Evolutionary conservation across 805 yeast genomes (phyloP).

Genomic region (Candida multigemmis): DNA sequence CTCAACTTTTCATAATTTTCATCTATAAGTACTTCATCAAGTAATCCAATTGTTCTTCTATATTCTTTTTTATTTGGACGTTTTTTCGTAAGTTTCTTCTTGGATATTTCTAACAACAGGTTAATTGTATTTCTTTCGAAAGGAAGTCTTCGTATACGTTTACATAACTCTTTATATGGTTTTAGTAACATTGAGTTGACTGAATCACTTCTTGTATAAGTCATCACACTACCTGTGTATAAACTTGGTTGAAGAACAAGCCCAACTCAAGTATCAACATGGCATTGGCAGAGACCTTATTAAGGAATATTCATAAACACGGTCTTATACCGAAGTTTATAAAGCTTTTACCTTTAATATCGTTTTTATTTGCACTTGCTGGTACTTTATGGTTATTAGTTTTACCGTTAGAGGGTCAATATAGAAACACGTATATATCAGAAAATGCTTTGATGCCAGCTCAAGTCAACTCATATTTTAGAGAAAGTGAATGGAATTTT

Average conservation of each 20-base stretch:
- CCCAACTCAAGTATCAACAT: conserved; percentile 8
- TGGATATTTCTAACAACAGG: conserved; percentile 5
- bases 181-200: not conserved
- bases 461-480: conserved; percentile 83
- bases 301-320: conserved; percentile 28
- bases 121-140: conserved; percentile 10
- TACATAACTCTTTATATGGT: conserved; percentile 13
- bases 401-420: conserved; percentile 77
- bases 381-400: conserved; percentile 38
- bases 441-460: conserved; percentile 98
- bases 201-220: too few species aligned
- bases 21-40: conserved; percentile 17
- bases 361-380: conserved; percentile 24
- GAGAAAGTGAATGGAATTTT: conserved; percentile 92
- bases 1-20: conserved; percentile 17
- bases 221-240: too few species aligned
- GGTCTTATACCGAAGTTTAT: conserved; percentile 29
- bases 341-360: conserved; percentile 21
- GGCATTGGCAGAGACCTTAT: conserved; percentile 36
- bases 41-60: conserved; percentile 4
- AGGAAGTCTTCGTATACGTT: conserved; percentile 20
- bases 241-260: not conserved
- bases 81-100: conserved; percentile 4
- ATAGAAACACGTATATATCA: conserved; percentile 74
- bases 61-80: conserved; percentile 6